Base-by-base conservation (phyloP, 345 rosid species). In the Noccaea bulbosa region DNA sequence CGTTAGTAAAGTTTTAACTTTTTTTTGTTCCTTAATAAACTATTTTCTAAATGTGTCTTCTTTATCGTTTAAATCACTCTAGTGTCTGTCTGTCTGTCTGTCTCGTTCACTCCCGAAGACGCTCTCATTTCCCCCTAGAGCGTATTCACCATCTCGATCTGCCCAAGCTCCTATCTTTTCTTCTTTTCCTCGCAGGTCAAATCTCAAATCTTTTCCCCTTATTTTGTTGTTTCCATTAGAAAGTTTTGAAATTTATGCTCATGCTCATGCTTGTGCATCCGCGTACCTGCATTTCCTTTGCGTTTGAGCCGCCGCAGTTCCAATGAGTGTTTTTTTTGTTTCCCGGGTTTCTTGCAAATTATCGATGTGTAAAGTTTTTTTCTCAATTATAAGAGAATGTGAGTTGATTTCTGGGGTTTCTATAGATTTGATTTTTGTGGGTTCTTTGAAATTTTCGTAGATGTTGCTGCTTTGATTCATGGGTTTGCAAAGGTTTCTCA, bases 111-210 rank as follows among this genome's bases (percentile, higher is more conserved):
- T 47, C 14, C 4, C 75, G 56, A 62, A 69, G 79, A 69, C 74
- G 8, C 53, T 69, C 74, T 75, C 75, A 63, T 75, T 75, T 20
- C 22, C 65, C 74, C 64, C 69, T 46, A 75, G 45, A 41, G 65
- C 65, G 74, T 61, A 51, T 69, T 69, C 74, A 69, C 54, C 73
- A 20, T 63, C 71, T 64, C 66, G 78, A 75, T 76, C 75, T 75
- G 59, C 17, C 15, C 51, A 69, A 68, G 74, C 79, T 62, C 55
- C 74, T 54, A 6, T 38, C 43, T 46, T 75, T 75, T 41, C 33
- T 63, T 71, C 38, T 51, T 43, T 14, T 16, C 38, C 55, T 15
- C 20, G 35, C 49, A 60, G 65, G 65, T 74, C 68, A 14, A 44
- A 34, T 51, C 68, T 59, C 22, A 5, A 20, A 44, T 43, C 37